Conservation (phyloP, 2,329 filamentous ascomycete genomes). For the Emericellopsis cladophorae region DNA sequence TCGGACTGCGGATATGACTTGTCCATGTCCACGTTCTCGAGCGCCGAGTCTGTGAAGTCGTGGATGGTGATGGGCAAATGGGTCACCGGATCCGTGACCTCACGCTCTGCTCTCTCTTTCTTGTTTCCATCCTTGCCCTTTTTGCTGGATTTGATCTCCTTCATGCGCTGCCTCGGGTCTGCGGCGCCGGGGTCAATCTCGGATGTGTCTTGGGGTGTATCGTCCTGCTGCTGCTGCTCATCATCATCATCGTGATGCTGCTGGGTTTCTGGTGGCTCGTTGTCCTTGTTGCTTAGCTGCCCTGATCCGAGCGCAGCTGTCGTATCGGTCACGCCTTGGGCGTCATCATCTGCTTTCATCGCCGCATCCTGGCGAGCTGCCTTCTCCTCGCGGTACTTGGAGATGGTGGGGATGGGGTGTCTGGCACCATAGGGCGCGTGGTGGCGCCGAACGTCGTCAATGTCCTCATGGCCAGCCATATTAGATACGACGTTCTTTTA, state of each 20-base stretch:
- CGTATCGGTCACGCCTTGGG: background rate
- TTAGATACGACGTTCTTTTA: background rate
- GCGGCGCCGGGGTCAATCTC: slow-evolving; percentile 19
- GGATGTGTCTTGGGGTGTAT: slow-evolving; percentile 18
- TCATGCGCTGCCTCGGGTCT: slow-evolving; percentile 33
- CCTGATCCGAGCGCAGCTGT: slow-evolving; percentile 2
- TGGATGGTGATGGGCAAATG: slow-evolving; percentile 57
- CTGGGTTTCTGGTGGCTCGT: slow-evolving; percentile 3
- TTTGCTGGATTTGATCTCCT: slow-evolving; percentile 24
- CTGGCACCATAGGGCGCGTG: slow-evolving; percentile 26
- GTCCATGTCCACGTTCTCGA: slow-evolving; percentile 23
- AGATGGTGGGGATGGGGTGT: slow-evolving; percentile 34
- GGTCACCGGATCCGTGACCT: slow-evolving; percentile 62
- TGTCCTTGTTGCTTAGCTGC: slow-evolving; percentile 9
- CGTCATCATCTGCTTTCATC: slow-evolving; percentile 11
- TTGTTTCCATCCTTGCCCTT: slow-evolving; percentile 24
- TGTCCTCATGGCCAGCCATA: slow-evolving; percentile 13
- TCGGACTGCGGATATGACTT: slow-evolving; percentile 11
- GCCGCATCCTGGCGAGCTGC: slow-evolving; percentile 27
- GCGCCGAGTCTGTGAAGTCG: slow-evolving; percentile 52
- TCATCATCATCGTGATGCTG: background rate
- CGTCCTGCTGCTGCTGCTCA: slow-evolving; percentile 2
- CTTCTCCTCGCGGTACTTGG: slow-evolving; percentile 32
- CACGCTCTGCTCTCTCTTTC: slow-evolving; percentile 32
- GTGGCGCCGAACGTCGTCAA: slow-evolving; percentile 23